Evolutionary conservation across 148 eudicot genomes (phyloP).

Genomic region (Limonium bicolor): DNA sequence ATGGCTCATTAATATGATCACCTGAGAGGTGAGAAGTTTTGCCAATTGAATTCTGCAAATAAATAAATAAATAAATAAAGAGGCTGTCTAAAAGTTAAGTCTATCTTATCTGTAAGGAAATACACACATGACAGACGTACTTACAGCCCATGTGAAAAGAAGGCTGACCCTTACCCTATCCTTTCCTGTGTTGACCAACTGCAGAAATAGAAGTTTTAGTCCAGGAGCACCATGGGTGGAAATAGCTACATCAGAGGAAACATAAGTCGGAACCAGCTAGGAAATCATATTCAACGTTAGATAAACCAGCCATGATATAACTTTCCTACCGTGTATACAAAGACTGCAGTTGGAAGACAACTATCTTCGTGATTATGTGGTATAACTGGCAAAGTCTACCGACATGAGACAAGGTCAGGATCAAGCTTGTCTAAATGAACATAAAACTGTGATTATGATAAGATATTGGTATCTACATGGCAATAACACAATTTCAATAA

Average conservation of each 20-base stretch:
- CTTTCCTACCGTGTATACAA: constrained; percentile 71
- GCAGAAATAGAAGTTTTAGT: constrained; percentile 18
- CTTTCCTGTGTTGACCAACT: constrained; percentile 94
- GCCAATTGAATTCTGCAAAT: constrained; percentile 80
- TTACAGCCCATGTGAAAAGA: constrained; percentile 95
- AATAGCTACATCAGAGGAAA: too few relatives aligned
- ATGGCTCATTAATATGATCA: constrained; percentile 93
- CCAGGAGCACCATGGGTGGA: too few relatives aligned
- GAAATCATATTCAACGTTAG: too few relatives aligned
- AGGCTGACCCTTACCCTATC: constrained; percentile 98
- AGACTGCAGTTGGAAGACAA: constrained; percentile 87
- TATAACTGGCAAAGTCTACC: constrained; percentile 87
- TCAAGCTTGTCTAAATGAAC: constrained; percentile 73
- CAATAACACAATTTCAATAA: too few relatives aligned
- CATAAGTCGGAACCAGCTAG: too few relatives aligned
- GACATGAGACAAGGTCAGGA: constrained; percentile 86
- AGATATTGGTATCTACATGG: too few relatives aligned
- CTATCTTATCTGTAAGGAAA: background rate
- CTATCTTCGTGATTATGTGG: constrained; percentile 88
- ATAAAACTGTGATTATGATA: too few relatives aligned
- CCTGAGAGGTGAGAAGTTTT: constrained; percentile 85
- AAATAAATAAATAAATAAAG: constrained; percentile 3
- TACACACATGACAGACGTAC: constrained; percentile 10
- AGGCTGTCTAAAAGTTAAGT: background rate
- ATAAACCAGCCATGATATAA: background rate